Base-by-base conservation (phyloP, 345 rosid species). In the Noccaea caerulescens region DNA sequence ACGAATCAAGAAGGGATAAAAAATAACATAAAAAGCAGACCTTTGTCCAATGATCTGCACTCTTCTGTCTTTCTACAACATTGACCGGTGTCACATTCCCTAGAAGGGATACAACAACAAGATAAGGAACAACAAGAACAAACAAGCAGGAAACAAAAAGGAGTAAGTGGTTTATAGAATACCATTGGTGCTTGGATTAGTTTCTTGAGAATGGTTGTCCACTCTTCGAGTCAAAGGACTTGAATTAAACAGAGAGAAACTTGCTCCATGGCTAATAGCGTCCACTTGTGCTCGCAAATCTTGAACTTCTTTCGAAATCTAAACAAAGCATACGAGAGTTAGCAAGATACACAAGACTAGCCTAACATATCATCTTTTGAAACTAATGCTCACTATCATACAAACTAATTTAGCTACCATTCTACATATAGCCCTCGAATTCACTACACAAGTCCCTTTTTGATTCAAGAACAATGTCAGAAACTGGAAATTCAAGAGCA, bases 301-400 rank as follows among this genome's bases (percentile, higher is more conserved):
- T 81, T 91, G 91, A 63, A 93, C 85, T 50, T 93, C 91, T 82
- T 91, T 91, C 73, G 90, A 92, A 46, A 93, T 86, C 97, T 90
- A 77, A 20, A 60, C 50, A 61, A 37, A 27, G 33, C 16, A 2
- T 13, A 2, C 2, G 14, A 59, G 32, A 54, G 3, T 18, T 32
- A 42, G 47, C 10, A 63, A 61, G 36, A 39, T 6, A 55, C 39
- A 72, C 55, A 38, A 44, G 8, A 47, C 38, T 68, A 12, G 10
- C 12, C 42, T 23, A 16, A 49, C 16, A 34, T 34, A 10, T 16
- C 10, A 47, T 34, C 42, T 61, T 46, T 18, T 16, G 32, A 46
- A 8, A 7, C 66, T 20, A 45, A 46, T 47, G 32, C 41, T 14
- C 12, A 27, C 8, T 8, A n/a, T 3, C 12, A 50, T 6, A 16